phyloP scores from a whole-genome alignment of 2,329 filamentous ascomycete genomes.

The Arthrobotrys sphaeroides region DNA sequence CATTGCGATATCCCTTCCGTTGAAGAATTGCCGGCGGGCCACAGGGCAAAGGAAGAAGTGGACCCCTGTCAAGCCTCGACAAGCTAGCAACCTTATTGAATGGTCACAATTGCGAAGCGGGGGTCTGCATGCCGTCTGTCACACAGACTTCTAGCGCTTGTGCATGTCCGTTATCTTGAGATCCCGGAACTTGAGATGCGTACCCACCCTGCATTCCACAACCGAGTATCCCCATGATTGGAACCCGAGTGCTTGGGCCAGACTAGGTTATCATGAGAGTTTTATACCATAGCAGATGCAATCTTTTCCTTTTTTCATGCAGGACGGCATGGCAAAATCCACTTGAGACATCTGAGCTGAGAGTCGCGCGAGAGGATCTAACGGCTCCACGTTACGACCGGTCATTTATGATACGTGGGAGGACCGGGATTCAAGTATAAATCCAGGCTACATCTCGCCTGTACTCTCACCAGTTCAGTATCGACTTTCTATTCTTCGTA shows the following conservation, averaged over 20 bases:
- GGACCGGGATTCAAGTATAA: slow-evolving; percentile 40
- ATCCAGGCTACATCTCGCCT: slow-evolving; percentile 52
- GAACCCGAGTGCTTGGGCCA: slow-evolving; percentile 38
- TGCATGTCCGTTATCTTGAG: slow-evolving; percentile 47
- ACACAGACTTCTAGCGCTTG: slow-evolving; percentile 39
- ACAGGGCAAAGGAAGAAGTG: slow-evolving; percentile 35
- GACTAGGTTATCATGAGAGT: slow-evolving; percentile 31
- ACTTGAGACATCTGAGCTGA: slow-evolving; percentile 38
- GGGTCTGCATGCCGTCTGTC: slow-evolving; percentile 49
- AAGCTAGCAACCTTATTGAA: slow-evolving; percentile 40
- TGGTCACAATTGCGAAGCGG: slow-evolving; percentile 37
- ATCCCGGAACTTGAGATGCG: slow-evolving; percentile 33
- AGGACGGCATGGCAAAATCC: slow-evolving; percentile 33
- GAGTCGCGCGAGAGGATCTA: slow-evolving; percentile 47
- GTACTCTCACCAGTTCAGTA: slow-evolving; percentile 22
- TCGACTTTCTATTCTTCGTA: slow-evolving; percentile 26
- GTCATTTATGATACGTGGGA: slow-evolving; percentile 40
- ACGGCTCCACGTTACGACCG: slow-evolving; percentile 40
- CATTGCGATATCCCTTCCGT: slow-evolving; percentile 6
- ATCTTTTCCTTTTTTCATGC: slow-evolving; percentile 32
- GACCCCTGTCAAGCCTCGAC: slow-evolving; percentile 27
- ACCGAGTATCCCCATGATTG: slow-evolving; percentile 29
- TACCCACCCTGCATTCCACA: slow-evolving; percentile 49
- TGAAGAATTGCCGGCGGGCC: slow-evolving; percentile 43
- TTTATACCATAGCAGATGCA: slow-evolving; percentile 11